Evolutionary conservation across 2,329 filamentous ascomycete species (phyloP), one percentile per base, ranked within the genome.

Genomic region (Penicillium digitatum): DNA sequence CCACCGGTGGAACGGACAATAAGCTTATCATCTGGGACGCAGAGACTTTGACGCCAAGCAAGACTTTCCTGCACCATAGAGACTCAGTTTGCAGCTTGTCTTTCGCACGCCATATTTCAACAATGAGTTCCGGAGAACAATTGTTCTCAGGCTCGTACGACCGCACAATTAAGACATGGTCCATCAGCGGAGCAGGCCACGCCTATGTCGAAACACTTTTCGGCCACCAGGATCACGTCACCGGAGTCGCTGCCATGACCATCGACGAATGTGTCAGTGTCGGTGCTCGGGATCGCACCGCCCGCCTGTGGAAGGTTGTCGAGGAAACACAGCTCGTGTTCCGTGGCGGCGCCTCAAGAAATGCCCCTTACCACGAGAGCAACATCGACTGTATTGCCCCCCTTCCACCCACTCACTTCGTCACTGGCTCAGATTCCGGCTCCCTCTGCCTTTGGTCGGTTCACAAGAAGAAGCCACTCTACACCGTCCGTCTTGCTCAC

Each of bases 271-370:
- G 94, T 70, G 82, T 97, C 56, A 94, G 87, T 58, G 94, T 96
- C 18, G 94, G 94, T 52, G 88, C 90, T 6, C 82, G 94, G 61
- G 94, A 99, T 72, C 86, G 93, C 54, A 96, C 92, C 2, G 94
- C 93, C 37, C 82, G 94, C 55, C 76, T 96, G 64, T 99, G 94
- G 94, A 96, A 96, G 74, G 92, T 99, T 1, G 85, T 90, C 5
- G 94, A 99, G 66, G 93, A 99, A 76, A 90, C 88, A 1, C 94
- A 99, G 71, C 83, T 99, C 7, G 92, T 97, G 2, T 99, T 97
- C 74, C 87, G 93, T 45, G 93, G 92, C 55, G 90, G 91, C 59
- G 75, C 71, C 43, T 76, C 71, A 39, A 78, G 71, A 45, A 74
- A 78, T 16, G 77, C 79, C 16, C 65, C 75, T 10, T 84, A 85